These are phyloP conservation scores for Sporothrix sp. DNA, from an alignment of 2,329 filamentous ascomycete genomes.

Conservation along the genomic window DNA sequence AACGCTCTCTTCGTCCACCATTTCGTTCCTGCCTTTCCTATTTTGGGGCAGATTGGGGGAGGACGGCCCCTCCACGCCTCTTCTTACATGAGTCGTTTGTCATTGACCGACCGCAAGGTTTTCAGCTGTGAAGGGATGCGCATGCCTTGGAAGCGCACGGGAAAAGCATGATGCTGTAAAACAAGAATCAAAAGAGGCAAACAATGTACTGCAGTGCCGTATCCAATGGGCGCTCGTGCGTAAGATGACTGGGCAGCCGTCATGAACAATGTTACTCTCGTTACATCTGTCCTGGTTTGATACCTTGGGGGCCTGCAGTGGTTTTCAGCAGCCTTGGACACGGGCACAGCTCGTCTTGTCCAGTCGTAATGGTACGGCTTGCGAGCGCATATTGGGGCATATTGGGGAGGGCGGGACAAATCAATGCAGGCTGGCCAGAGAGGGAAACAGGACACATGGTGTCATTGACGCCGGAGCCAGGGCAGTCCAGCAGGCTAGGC, in stretches of 20 bases:
- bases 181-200: no score
- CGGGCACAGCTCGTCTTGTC: not conserved
- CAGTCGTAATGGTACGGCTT: no score
- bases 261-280: no score
- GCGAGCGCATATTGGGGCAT: not conserved
- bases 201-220: no score
- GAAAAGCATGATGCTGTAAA: not conserved
- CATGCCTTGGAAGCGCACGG: not conserved
- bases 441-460: no score
- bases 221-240: no score
- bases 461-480: not conserved
- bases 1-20: no score
- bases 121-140: slow-evolving; percentile 1
- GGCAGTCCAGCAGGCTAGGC: not conserved
- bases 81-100: slow-evolving; percentile 6
- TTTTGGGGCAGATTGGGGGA: not conserved
- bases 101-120: not conserved
- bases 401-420: not conserved
- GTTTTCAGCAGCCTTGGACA: not conserved
- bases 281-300: not conserved
- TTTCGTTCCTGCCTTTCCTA: not conserved
- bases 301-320: not conserved
- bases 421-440: not conserved
- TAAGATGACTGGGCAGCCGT: no score
- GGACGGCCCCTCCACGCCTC: slow-evolving; percentile 1